Evolutionary conservation across 768 basidiomycete species (phyloP), one percentile per base, ranked within the genome.

Genomic region (Termitomyces sp.): DNA sequence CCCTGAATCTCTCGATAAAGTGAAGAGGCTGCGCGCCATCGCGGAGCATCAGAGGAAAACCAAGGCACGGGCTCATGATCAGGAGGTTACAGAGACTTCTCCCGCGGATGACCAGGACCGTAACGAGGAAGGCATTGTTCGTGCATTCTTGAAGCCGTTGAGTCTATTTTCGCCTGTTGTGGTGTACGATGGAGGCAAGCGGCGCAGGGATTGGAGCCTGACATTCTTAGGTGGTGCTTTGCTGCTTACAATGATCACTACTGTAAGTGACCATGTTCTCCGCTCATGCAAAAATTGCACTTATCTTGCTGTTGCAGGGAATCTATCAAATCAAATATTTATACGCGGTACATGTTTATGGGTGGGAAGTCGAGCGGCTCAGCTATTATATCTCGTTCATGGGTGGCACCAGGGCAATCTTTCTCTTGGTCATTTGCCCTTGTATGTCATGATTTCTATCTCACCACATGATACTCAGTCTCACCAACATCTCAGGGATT

Each of bases 311-410:
- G 27, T 37, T 54, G 4, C 54, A 88, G 80, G 91, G 90, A n/a
- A 61, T 92, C 4, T 85, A 82, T 69, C 88, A 89, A 66, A 73
- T 91, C 67, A 94, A 91, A 65, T 91, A 91, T 67, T 73, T 91
- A 27, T 94, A 92, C 65, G 89, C 87, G 2, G 81, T 76, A 51
- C 87, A 90, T 64, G 70, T 82, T 9, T 91, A 88, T 61, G 74
- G 73, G 48, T 92, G 90, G 90, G 78, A 76, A 42, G 81, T 85
- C 17, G 85, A 85, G 62, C 79, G 86, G 67, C 69, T 91, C 61
- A 84, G 88, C 58, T 89, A 89, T 66, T 92, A 88, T 61, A 86
- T 92, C 48, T 86, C 87, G 1, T 79, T 81, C 62, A 76, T 87
- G 67, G 83, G 86, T 17, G 80, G 74, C 37, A 66, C 78, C 17